Evolutionary conservation across 106 monocot genomes (phyloP), one percentile per base, ranked within the genome.

Genomic region (Xerophyta viscosa): DNA sequence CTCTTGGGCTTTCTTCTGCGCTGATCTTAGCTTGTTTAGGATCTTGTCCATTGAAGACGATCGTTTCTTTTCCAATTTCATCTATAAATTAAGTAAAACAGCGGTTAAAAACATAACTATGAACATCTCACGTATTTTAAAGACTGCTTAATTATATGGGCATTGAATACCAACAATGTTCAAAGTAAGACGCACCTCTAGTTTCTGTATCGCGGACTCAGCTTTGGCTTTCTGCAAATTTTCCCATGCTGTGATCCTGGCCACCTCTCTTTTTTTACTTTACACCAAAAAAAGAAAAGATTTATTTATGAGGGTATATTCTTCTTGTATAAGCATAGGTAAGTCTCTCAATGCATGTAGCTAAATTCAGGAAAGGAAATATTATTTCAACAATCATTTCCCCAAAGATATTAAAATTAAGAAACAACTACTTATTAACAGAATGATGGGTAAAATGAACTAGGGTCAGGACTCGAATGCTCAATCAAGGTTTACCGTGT

Each of bases 21-120:
- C 81, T n/a, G 67, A 78, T 24, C 60, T 88, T 15, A 94, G 75
- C 50, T 84, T 84, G 31, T 62, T 78, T 46, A 84, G 41, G 48
- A 94, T 88, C 61, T 71, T 94, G 22, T 84, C 81, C 84, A 88
- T 84, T 37, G 94, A 94, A 29, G 78, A 88, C 4, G 94, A 81
- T 61, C 81, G 81, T 72, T 84, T 80, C 67, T 81, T 94, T 70
- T 94, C 94, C 8, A 94, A 69, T 54, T 88, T 94, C 66, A 84
- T 84, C 94, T 94, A 66, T 55, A 50, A 17, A 9, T 3, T 8
- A 44, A 3, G n/a, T 44, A 3, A 3, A 44, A 44, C 8, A 14
- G 10, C 10, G 43, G n/a, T 14, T 17, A 44, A 14, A 44, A 44
- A 3, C 3, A 8, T 4, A 4, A 44, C 14, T 44, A 44, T 3